A percentile compares a stretch with the other conserved stretches of the same genome.
Conservation (phyloP, 768 basidiomycete genomes). For the Amanita rimosa region DNA sequence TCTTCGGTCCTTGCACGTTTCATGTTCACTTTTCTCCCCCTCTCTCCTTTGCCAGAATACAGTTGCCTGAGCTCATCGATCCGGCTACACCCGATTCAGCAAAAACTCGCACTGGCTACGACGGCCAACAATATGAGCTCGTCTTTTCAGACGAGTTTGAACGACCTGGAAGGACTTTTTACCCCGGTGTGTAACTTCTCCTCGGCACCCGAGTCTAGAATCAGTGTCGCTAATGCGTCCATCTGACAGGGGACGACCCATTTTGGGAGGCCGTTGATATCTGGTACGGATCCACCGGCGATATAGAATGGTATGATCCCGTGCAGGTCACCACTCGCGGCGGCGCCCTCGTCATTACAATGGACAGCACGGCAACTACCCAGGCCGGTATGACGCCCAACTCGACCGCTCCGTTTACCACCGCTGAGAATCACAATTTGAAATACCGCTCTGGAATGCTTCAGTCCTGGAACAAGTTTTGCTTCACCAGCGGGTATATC, state of each 20-base stretch:
- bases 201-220: neutral
- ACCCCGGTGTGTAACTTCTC: conserved; percentile 21
- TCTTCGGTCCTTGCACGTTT: neutral
- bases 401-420: conserved; percentile 36
- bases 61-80: conserved; percentile 60
- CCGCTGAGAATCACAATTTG: conserved; percentile 41
- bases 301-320: conserved; percentile 73
- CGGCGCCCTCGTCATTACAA: conserved; percentile 58
- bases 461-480: conserved; percentile 88
- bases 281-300: conserved; percentile 63
- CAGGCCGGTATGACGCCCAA: conserved; percentile 21
- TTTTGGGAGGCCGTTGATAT: conserved; percentile 64
- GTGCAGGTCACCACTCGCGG: conserved; percentile 50
- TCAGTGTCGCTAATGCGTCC: neutral
- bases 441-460: conserved; percentile 69
- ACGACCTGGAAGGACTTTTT: conserved; percentile 50
- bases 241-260: conserved; percentile 41
- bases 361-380: conserved; percentile 34
- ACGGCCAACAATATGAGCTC: conserved; percentile 56
- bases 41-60: conserved; percentile 15
- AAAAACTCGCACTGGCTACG: conserved; percentile 55
- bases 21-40: neutral
- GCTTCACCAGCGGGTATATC: conserved; percentile 72
- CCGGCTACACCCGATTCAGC: conserved; percentile 50
- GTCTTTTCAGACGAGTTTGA: conserved; percentile 79